phyloP scores from a whole-genome alignment of 768 basidiomycete species.

The Vishniacozyma victoriae region DNA sequence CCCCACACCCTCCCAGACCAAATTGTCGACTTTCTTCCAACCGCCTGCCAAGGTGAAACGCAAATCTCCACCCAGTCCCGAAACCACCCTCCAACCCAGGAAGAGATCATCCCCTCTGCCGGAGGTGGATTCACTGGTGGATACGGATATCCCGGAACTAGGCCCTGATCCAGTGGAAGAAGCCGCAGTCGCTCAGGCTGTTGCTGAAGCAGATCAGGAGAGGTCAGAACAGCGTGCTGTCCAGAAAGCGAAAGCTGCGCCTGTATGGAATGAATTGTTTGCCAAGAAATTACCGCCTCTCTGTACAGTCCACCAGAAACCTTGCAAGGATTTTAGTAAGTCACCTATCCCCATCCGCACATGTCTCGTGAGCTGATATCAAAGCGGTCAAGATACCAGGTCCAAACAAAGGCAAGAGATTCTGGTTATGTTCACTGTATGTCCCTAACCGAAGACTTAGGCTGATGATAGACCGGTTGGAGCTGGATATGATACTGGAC shows the following conservation, averaged over 20 bases:
- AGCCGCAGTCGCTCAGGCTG: conserved; percentile 20
- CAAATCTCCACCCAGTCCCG: conserved; percentile 1
- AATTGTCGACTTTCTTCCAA: conserved; percentile 35
- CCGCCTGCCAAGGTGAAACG: conserved; percentile 19
- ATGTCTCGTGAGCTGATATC: not conserved
- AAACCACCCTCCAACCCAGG: conserved; percentile 1
- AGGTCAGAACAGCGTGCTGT: conserved; percentile 12
- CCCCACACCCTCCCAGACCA: conserved; percentile 16
- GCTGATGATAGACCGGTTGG: conserved; percentile 38
- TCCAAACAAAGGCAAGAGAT: conserved; percentile 45
- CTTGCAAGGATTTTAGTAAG: conserved; percentile 45
- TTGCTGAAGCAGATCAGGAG: conserved; percentile 29
- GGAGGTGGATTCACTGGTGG: too few relatives aligned
- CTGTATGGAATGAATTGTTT: conserved; percentile 41
- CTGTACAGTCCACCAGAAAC: conserved; percentile 42
- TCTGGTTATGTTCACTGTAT: conserved; percentile 46
- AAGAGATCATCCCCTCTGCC: not conserved
- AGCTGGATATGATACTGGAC: conserved; percentile 42
- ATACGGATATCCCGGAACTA: not conserved
- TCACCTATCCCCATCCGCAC: not conserved
- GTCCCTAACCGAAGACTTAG: conserved; percentile 2
- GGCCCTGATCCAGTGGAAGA: conserved; percentile 22
- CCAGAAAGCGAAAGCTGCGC: conserved; percentile 30
- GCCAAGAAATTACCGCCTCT: conserved; percentile 45
- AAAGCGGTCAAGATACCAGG: conserved; percentile 45